Percentiles rank a stretch among this genome's conserved stretches.
Conservation (phyloP, 129 eudicot species). For the Cynara cardunculus region DNA sequence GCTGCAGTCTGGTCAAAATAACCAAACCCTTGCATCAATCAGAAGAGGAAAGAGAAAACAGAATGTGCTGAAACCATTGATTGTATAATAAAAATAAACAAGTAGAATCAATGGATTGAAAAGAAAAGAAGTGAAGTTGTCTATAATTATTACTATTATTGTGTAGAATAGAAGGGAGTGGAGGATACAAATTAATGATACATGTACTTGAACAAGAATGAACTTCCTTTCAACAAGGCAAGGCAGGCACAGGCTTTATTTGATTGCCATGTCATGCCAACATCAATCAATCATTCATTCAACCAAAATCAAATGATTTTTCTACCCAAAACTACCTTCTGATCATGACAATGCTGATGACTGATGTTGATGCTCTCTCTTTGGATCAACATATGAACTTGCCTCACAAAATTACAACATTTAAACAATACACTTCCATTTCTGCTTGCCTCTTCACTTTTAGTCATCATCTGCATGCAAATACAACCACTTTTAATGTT, state of each 20-base stretch:
- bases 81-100: not conserved
- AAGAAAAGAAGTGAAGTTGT: not conserved
- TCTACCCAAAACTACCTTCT: not conserved
- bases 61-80: not conserved
- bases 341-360: too few relatives aligned
- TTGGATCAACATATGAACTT: not conserved
- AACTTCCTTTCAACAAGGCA: not conserved
- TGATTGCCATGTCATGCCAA: not conserved
- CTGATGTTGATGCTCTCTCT: not conserved
- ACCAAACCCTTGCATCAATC: too few relatives aligned
- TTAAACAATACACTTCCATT: not conserved
- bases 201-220: not conserved
- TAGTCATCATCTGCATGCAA: not conserved
- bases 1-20: too few relatives aligned
- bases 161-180: not conserved
- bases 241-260: not conserved
- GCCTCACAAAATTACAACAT: conserved; percentile 31
- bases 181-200: not conserved
- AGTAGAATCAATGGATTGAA: not conserved
- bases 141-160: too few relatives aligned
- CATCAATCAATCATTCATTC: not conserved
- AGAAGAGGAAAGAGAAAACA: too few relatives aligned
- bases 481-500: not conserved
- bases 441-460: not conserved
- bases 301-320: not conserved